A percentile compares a stretch with the other conserved stretches of the same genome.
Conservation (phyloP, 1,284 basidiomycete genomes). For the Austropuccinia psidii region DNA sequence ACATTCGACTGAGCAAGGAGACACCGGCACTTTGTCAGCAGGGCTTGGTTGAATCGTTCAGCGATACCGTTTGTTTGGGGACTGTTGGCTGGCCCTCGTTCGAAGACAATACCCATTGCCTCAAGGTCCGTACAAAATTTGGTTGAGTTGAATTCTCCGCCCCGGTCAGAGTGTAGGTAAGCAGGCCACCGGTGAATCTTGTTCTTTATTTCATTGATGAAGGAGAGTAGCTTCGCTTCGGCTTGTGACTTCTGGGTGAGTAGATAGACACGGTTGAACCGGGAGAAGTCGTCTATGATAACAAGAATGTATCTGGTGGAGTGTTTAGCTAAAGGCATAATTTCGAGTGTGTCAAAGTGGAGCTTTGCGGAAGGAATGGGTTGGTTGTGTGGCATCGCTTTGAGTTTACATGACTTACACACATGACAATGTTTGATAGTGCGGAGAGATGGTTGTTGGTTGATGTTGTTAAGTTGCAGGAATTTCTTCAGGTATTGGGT, state of each 20-base stretch:
- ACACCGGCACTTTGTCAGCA: background rate
- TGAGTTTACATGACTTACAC: too few relatives aligned
- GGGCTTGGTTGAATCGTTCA: background rate
- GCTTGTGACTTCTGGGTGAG: background rate
- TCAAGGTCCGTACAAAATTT: background rate
- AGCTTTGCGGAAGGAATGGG: too few relatives aligned
- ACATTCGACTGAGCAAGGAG: background rate
- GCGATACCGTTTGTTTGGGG: background rate
- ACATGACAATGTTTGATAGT: too few relatives aligned
- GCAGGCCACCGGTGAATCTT: background rate
- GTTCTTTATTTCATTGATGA: background rate
- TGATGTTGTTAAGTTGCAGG: too few relatives aligned
- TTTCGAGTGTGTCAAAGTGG: background rate
- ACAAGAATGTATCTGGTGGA: background rate
- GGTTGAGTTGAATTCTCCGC: background rate
- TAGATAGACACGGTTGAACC: slow-evolving; percentile 1
- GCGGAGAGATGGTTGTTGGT: too few relatives aligned
- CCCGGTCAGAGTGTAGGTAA: background rate
- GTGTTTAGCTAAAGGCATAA: background rate
- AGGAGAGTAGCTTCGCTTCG: background rate
- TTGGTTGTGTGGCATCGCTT: too few relatives aligned
- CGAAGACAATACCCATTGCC: background rate
- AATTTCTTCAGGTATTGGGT: too few relatives aligned
- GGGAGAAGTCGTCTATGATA: background rate
- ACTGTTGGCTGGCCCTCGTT: slow-evolving; percentile 3